Conservation (phyloP, 495 filamentous ascomycete species). For the Thermothielavioides terrestris region DNA sequence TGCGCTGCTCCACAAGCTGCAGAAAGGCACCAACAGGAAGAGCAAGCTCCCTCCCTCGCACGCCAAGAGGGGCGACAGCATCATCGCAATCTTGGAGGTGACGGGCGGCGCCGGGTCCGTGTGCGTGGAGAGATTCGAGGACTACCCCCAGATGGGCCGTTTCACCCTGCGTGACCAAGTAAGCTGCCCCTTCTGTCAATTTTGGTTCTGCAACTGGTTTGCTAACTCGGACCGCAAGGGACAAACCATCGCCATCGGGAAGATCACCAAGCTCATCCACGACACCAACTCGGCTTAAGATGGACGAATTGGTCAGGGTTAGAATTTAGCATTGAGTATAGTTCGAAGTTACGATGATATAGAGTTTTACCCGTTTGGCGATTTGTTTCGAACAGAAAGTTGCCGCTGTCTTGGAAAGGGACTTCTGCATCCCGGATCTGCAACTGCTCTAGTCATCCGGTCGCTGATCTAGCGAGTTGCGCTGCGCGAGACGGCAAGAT, state of each 20-base stretch:
- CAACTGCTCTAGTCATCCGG: too few relatives aligned
- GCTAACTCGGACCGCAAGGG: conserved; percentile 46
- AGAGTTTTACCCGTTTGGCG: not conserved
- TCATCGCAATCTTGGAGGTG: conserved; percentile 86
- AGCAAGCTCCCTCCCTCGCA: conserved; percentile 89
- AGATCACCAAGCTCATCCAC: conserved; percentile 74
- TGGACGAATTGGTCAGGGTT: not conserved
- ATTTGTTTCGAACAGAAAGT: not conserved
- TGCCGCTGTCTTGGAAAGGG: not conserved
- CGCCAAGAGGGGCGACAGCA: conserved; percentile 82
- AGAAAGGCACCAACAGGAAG: conserved; percentile 92
- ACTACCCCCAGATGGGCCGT: conserved; percentile 86
- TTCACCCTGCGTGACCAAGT: conserved; percentile 95
- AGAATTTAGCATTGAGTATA: not conserved
- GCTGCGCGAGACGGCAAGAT: too few relatives aligned
- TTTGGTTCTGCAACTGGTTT: conserved; percentile 15
- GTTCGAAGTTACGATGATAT: not conserved
- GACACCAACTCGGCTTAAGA: conserved; percentile 22
- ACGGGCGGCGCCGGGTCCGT: conserved; percentile 75
- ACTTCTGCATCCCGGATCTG: not conserved
- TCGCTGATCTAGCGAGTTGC: too few relatives aligned
- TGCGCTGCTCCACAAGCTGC: conserved; percentile 81
- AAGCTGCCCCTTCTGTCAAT: conserved; percentile 9
- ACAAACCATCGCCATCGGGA: conserved; percentile 94
- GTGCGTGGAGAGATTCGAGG: conserved; percentile 87